Base-by-base conservation (phyloP, 1,139 yeast genomes). In the Scheffersomyces titani region DNA sequence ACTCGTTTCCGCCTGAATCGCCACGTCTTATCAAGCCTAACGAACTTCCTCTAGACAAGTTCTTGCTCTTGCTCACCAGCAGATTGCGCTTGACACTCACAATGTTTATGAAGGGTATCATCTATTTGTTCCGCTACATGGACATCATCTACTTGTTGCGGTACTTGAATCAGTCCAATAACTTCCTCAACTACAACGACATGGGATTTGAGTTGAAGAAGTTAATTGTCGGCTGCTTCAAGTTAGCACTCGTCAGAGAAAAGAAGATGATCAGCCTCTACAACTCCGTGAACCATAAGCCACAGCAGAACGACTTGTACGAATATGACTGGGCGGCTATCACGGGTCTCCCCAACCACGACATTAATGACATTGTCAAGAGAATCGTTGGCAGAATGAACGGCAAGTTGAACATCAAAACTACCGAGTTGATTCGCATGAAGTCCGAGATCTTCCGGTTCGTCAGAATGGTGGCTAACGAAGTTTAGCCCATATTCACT, bases 51-150 rank as follows among this genome's bases (percentile, higher is more conserved):
- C 70, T 80, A 60, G 84, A 80, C 55, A 76, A 72, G 57, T 80
- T 77, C 55, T 69, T 80, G 51, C 68, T 79, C 57, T 67, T 78
- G 48, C 69, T 80, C 57, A 72, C 78, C 16, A 71, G 77, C 58
- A 69, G 83, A 56, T 73, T 80, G 54, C 72, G 70, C 57, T 66
- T 80, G 52, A 65, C 80, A 0, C 63, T 80, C 45, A 69, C 76
- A 3, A 66, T 70, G 58, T 80, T 80, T 61, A 71, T 80, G 71
- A 78, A 76, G 60, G 78, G 82, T 5, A 70, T 75, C 46, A 77
- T 80, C 49, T 80, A 80, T 62, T 68, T 80, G 51, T 79, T 80
- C 67, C 72, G 84, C 56, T 80, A 80, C 62, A 80, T 80, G 83
- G 83, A 80, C 62, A 77, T 80, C 47, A 76, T 80, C 53, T 80